These are phyloP conservation scores for Circinella umbellata DNA, from an alignment of 371 early-diverging fungal species.

Conservation along the genomic window DNA sequence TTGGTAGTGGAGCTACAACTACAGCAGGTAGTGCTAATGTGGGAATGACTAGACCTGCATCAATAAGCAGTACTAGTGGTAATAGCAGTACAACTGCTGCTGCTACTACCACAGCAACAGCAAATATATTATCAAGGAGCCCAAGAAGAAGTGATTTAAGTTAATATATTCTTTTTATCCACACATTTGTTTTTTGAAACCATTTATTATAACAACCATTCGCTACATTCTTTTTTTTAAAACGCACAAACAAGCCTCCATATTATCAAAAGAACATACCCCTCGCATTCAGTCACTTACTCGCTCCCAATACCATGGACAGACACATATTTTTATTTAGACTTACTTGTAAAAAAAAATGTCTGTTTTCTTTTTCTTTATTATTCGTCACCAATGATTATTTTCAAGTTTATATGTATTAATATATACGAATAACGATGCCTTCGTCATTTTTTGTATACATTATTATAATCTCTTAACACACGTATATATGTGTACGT, in stretches of 20 bases:
- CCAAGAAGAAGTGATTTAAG: conserved; percentile 1
- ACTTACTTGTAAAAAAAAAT: no score
- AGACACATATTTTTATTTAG: no score
- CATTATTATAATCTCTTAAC: neutral
- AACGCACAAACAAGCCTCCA: neutral
- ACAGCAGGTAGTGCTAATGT: neutral
- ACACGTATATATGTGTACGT: no score
- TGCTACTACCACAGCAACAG: no score
- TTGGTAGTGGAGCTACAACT: neutral
- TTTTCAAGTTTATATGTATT: no score
- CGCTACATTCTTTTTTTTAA: no score
- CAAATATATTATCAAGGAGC: conserved; percentile 1
- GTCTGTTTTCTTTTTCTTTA: no score
- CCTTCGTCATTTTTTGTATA: neutral
- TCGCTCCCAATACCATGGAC: neutral
- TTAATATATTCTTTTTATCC: neutral
- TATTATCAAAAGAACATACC: neutral
- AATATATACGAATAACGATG: no score
- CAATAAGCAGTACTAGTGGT: neutral
- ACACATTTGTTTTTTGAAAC: neutral
- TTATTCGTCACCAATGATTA: no score
- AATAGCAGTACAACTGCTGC: neutral
- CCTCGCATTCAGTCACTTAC: neutral
- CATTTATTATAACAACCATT: no score
- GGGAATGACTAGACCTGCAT: neutral